These are phyloP conservation scores for Carex arenaria DNA, from an alignment of 202 grass and related monocot species.

Conservation along the genomic window DNA sequence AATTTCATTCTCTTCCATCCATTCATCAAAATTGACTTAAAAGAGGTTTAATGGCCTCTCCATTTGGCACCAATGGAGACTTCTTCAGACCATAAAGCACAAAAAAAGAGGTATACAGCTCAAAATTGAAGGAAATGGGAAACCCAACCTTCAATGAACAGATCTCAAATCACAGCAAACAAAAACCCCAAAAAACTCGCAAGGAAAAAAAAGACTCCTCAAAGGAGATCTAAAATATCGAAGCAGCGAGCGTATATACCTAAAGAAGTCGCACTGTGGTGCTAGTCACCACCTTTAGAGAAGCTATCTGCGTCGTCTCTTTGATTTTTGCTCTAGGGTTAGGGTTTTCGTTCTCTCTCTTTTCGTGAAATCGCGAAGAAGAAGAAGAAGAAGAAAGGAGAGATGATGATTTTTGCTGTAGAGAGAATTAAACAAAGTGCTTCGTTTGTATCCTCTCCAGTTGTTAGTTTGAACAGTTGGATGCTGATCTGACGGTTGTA, in stretches of 20 bases:
- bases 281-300: neutral
- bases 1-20: neutral
- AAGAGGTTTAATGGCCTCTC: neutral
- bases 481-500: neutral
- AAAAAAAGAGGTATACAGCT: neutral
- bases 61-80: neutral
- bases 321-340: conserved; percentile 3
- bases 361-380: conserved; percentile 13
- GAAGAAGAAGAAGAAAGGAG: neutral
- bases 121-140: neutral
- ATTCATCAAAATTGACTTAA: neutral
- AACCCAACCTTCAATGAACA: neutral
- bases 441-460: neutral
- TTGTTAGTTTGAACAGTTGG: neutral
- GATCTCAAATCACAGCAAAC: neutral
- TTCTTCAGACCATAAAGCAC: neutral
- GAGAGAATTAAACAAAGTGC: neutral
- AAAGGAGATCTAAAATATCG: neutral
- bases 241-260: neutral
- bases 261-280: neutral
- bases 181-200: neutral
- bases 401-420: too few species aligned
- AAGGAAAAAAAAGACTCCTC: neutral
- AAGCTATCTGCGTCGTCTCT: neutral
- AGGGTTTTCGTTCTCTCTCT: conserved; percentile 13